Evolutionary conservation across 2,329 filamentous ascomycete genomes (phyloP).

Genomic region (Diaporthe capsici): DNA sequence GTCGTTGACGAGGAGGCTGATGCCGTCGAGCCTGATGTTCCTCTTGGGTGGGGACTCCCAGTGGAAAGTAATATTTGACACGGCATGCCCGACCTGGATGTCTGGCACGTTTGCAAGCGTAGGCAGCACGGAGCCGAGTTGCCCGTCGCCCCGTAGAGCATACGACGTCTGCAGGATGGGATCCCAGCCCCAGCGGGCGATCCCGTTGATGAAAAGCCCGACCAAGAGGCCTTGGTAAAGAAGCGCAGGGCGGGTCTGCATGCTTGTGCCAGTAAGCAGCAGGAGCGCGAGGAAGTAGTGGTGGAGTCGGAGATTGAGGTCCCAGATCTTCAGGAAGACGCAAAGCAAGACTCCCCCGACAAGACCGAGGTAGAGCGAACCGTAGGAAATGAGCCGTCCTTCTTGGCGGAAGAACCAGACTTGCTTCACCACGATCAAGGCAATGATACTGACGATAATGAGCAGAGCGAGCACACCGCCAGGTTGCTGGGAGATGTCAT

Average conservation of each 20-base stretch:
- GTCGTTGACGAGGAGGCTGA: conserved; percentile 87
- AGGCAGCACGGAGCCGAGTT: conserved; percentile 74
- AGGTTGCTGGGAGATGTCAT: conserved; percentile 90
- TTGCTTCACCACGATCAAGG: conserved; percentile 79
- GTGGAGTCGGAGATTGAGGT: conserved; percentile 88
- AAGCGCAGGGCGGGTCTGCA: conserved; percentile 88
- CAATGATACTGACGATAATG: conserved; percentile 80
- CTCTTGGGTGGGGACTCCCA: conserved; percentile 64
- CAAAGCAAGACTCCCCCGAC: conserved; percentile 76
- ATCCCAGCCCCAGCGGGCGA: conserved; percentile 95
- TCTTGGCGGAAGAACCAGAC: conserved; percentile 90
- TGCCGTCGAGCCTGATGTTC: conserved; percentile 73
- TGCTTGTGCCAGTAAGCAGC: conserved; percentile 86
- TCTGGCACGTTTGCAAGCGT: conserved; percentile 59
- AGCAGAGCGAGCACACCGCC: conserved; percentile 88
- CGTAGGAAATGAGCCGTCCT: conserved; percentile 82
- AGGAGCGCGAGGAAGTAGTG: conserved; percentile 94
- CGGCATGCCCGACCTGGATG: conserved; percentile 60
- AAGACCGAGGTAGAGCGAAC: conserved; percentile 83
- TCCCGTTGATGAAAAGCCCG: conserved; percentile 93
- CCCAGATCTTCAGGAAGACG: conserved; percentile 73
- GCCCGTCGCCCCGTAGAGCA: conserved; percentile 78
- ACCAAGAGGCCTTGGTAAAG: conserved; percentile 91
- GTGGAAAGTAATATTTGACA: conserved; percentile 76
- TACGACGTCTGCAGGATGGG: conserved; percentile 86